Conservation (phyloP, 2,329 filamentous ascomycete species). For the Lachnum nothofagi region DNA sequence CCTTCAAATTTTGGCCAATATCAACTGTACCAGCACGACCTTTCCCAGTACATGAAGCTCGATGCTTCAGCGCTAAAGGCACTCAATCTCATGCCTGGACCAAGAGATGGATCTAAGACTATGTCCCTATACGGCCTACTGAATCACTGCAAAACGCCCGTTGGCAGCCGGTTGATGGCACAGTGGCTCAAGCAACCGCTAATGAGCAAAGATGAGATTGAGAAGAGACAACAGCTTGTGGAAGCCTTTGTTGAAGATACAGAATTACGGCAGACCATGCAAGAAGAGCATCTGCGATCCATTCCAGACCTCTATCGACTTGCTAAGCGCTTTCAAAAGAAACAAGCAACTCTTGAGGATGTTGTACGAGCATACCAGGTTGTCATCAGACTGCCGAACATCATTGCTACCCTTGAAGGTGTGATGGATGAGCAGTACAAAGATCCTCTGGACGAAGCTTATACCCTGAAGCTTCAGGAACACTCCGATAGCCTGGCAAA, state of each 20-base stretch:
- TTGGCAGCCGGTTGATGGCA: slow-evolving; percentile 80
- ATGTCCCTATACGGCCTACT: slow-evolving; percentile 94
- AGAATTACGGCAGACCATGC: slow-evolving; percentile 88
- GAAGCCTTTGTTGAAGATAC: slow-evolving; percentile 93
- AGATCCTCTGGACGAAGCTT: slow-evolving; percentile 77
- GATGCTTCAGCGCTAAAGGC: slow-evolving; percentile 92
- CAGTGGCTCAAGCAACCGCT: slow-evolving; percentile 98
- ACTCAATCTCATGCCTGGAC: slow-evolving; percentile 93
- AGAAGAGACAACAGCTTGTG: slow-evolving; percentile 86
- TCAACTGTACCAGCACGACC: slow-evolving; percentile 92
- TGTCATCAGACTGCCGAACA: slow-evolving; percentile 82
- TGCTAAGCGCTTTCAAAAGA: slow-evolving; percentile 90
- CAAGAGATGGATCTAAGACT: slow-evolving; percentile 87
- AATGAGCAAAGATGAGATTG: slow-evolving; percentile 85
- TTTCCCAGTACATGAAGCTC: slow-evolving; percentile 97
- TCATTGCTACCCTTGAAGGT: slow-evolving; percentile 80
- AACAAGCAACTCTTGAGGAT: slow-evolving; percentile 86
- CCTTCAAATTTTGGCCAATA: slow-evolving; percentile 95
- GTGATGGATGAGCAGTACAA: slow-evolving; percentile 95
- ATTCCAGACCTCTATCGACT: slow-evolving; percentile 92
- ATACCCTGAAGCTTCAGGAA: slow-evolving; percentile 75
- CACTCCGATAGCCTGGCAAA: slow-evolving; percentile 75
- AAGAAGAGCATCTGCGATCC: slow-evolving; percentile 88
- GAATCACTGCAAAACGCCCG: slow-evolving; percentile 95
- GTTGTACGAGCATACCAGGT: slow-evolving; percentile 95